Base-by-base conservation (phyloP, 2,329 filamentous ascomycete species). In the Leptographium procerum region DNA sequence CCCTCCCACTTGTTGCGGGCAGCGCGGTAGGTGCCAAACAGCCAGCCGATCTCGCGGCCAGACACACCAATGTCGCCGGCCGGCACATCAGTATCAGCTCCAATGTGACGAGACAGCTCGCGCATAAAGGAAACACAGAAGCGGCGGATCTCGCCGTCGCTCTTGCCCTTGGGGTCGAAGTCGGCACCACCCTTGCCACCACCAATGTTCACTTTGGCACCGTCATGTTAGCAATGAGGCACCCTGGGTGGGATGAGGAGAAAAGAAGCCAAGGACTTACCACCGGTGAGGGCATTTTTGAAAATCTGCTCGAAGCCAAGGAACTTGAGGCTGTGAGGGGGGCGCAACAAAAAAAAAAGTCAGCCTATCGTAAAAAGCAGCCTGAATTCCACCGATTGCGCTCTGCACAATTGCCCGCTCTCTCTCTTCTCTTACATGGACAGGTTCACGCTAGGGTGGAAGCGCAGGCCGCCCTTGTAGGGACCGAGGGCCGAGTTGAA, bases 251-350 rank as follows among this genome's bases (percentile, higher is more conserved):
- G 36, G 14, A 40, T 1, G 22, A 34, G 29, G 16, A 66, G 40
- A 66, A 66, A 57, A 59, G 72, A 36, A 28, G 52, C 55, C 36
- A 55, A 45, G 16, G 31, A 84, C 88, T 80, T 79, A 91, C 88
- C 77, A 70, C 94, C 94, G 62, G 94, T 97, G 66, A 97, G 79
- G 66, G 94, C 94, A 89, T 97, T 97, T 84, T 97, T 97, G 83
- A 97, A 97, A 77, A 92, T 95, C 79, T 97, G 94, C 85, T 99
- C 94, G 69, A 97, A 97, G 65, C 92, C 94, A 70, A 99, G 83
- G 79, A 97, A 97, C 81, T 99, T 99, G 69, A 99, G 84, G 69
- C 75, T 76, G 57, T 56, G 60, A 28, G 24, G 24, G 47, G 24
- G 24, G 47, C 11, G 83, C 58, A 77, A 75, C 57, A 66, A 60